Evolutionary conservation across 176 grass and related monocot species (phyloP).

Genomic region (Poa pratensis): DNA sequence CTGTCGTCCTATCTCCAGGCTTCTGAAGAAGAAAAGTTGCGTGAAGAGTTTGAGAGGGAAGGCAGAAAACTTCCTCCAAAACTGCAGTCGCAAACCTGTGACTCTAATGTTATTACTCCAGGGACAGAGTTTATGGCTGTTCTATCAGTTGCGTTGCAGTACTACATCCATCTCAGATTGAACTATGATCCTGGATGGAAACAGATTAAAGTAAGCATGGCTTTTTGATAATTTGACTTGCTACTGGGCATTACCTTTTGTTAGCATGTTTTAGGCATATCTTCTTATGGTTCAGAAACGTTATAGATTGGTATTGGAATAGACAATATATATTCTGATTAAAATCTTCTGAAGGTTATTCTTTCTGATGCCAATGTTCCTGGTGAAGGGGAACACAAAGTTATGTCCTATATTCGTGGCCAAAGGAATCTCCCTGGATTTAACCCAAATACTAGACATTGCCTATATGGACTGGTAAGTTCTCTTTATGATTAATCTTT

Average conservation of each 20-base stretch:
- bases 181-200: slow-evolving; percentile 99
- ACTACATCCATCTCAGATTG: slow-evolving; percentile 92
- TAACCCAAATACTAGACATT: slow-evolving; percentile 96
- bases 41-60: slow-evolving; percentile 95
- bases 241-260: not conserved
- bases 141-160: slow-evolving; percentile 90
- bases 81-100: slow-evolving; percentile 81
- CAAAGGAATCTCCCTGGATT: slow-evolving; percentile 84
- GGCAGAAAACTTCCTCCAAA: slow-evolving; percentile 96
- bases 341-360: slow-evolving; percentile 88
- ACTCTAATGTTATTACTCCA: slow-evolving; percentile 99
- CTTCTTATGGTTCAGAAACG: slow-evolving; percentile 17
- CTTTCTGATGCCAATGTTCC: slow-evolving; percentile 99
- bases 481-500: slow-evolving; percentile 7
- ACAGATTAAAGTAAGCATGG: slow-evolving; percentile 85
- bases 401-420: slow-evolving; percentile 97
- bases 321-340: slow-evolving; percentile 47
- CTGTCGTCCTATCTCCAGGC: slow-evolving; percentile 52
- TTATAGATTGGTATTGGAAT: slow-evolving; percentile 25
- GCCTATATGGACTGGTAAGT: slow-evolving; percentile 92
- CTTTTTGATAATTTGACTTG: slow-evolving; percentile 20
- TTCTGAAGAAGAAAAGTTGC: slow-evolving; percentile 86
- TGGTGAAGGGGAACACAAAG: slow-evolving; percentile 99
- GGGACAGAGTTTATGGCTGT: slow-evolving; percentile 99
- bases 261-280: slow-evolving; percentile 30